phyloP scores from a whole-genome alignment of 1,284 basidiomycete genomes.

The Ustanciosporium gigantosporum region DNA sequence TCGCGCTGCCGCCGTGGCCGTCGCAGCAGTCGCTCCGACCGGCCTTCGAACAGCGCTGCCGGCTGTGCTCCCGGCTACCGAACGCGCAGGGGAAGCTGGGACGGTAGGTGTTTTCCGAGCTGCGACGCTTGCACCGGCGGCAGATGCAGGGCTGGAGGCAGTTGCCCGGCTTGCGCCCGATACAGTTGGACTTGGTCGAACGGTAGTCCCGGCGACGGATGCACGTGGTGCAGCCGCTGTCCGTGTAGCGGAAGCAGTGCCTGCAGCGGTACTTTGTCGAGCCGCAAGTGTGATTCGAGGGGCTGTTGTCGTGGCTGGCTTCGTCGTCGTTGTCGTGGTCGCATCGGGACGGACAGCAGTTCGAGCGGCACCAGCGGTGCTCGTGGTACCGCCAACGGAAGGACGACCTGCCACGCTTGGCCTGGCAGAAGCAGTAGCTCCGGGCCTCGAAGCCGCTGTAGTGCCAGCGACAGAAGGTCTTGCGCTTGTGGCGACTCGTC shows the following conservation, averaged over 20 bases:
- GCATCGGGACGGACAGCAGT: conserved; percentile 5
- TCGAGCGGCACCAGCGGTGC: not conserved
- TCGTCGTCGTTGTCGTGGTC: conserved; percentile 5
- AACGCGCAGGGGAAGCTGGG: conserved; percentile 30
- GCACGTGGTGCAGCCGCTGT: conserved; percentile 5
- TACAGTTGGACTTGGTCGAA: conserved; percentile 7
- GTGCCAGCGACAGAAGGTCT: conserved; percentile 15
- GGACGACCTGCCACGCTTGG: conserved; percentile 1
- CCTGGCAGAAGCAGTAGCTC: not conserved
- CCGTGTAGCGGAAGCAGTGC: conserved; percentile 4
- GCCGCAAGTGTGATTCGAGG: not conserved
- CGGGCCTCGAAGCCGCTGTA: conserved; percentile 1
- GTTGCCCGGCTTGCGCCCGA: conserved; percentile 1
- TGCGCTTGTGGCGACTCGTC: conserved; percentile 10
- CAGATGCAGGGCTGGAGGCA: conserved; percentile 1
- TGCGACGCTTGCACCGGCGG: conserved; percentile 2
- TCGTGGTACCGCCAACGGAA: no score
- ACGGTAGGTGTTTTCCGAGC: conserved; percentile 18
- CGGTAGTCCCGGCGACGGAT: not conserved
- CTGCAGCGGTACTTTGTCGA: not conserved
- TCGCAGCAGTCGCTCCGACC: conserved; percentile 8
- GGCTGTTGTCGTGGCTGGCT: not conserved
- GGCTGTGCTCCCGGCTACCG: conserved; percentile 4
- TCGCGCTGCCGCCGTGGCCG: conserved; percentile 17
- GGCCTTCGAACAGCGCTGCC: conserved; percentile 9